phyloP scores from a whole-genome alignment of 2,329 filamentous ascomycete species.

The Fusarium luffae region DNA sequence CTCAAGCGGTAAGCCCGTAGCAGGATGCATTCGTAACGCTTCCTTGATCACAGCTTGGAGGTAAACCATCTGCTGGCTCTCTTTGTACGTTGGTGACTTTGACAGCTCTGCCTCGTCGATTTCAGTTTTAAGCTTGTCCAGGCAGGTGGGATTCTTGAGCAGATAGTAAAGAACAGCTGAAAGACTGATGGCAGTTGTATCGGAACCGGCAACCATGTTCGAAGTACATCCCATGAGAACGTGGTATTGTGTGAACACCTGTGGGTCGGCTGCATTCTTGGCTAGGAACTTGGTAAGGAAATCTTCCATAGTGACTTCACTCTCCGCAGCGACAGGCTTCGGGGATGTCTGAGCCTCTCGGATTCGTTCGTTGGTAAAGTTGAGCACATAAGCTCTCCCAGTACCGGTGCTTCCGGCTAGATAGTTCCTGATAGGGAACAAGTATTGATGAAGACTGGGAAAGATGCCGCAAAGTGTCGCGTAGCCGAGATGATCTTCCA shows the following conservation, averaged over 20 bases:
- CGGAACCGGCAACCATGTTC: slow-evolving; percentile 41
- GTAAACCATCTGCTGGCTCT: slow-evolving; percentile 38
- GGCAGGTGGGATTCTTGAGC: slow-evolving; percentile 9
- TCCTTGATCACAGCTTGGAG: slow-evolving; percentile 41
- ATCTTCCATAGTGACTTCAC: slow-evolving; percentile 20
- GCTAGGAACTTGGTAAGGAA: slow-evolving; percentile 41
- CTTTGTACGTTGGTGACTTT: slow-evolving; percentile 20
- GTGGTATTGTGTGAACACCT: slow-evolving; percentile 32
- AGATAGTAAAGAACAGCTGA: slow-evolving; percentile 38
- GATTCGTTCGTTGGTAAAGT: slow-evolving; percentile 22
- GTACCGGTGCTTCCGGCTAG: slow-evolving; percentile 4
- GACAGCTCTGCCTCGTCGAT: slow-evolving; percentile 21
- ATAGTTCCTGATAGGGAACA: slow-evolving; percentile 15
- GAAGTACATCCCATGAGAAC: slow-evolving; percentile 36
- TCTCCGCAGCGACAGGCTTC: neutral
- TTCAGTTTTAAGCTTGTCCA: slow-evolving; percentile 20
- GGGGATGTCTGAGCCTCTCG: slow-evolving; percentile 2
- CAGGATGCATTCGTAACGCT: slow-evolving; percentile 37
- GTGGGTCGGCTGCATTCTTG: slow-evolving; percentile 25
- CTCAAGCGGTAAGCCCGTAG: slow-evolving; percentile 33
- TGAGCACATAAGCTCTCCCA: slow-evolving; percentile 18
- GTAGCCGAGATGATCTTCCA: slow-evolving; percentile 18
- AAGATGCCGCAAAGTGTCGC: slow-evolving; percentile 10
- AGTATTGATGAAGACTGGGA: neutral
- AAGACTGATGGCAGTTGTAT: slow-evolving; percentile 40